Evolutionary conservation across 495 filamentous ascomycete genomes (phyloP).

Genomic region (Aspergillus affinis): DNA sequence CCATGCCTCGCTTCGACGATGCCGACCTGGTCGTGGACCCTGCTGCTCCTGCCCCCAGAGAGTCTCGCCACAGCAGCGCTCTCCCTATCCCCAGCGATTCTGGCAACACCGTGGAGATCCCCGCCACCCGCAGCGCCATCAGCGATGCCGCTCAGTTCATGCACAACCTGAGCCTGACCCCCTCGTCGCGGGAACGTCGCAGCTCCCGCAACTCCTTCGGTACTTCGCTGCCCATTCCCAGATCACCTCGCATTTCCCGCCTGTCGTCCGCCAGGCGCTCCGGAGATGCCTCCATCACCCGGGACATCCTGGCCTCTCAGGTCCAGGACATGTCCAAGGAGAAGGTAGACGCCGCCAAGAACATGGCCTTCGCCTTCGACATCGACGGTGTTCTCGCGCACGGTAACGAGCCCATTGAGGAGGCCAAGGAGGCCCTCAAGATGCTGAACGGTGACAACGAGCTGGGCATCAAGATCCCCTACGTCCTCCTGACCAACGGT

Average conservation of each 20-base stretch:
- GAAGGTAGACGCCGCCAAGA: conserved; percentile 63
- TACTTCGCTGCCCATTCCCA: conserved; percentile 71
- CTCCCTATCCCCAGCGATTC: conserved; percentile 51
- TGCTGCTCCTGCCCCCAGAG: conserved; percentile 26
- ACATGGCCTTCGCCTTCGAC: conserved; percentile 88
- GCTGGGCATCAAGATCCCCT: conserved; percentile 81
- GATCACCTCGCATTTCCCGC: conserved; percentile 67
- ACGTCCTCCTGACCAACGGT: conserved; percentile 93
- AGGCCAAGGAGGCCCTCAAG: conserved; percentile 82
- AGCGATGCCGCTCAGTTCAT: conserved; percentile 69
- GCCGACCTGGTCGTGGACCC: conserved; percentile 50
- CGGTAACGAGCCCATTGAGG: conserved; percentile 75
- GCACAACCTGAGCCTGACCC: conserved; percentile 68
- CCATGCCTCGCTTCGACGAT: conserved; percentile 65
- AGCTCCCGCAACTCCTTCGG: conserved; percentile 80
- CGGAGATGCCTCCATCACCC: conserved; percentile 51
- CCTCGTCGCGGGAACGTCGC: conserved; percentile 65
- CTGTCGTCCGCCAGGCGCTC: conserved; percentile 54
- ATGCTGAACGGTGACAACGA: conserved; percentile 84
- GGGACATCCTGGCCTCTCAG: conserved; percentile 70
- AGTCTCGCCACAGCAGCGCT: conserved; percentile 27
- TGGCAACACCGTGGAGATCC: conserved; percentile 65
- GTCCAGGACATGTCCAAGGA: conserved; percentile 69
- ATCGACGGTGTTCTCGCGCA: conserved; percentile 87
- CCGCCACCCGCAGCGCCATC: conserved; percentile 66